Conservation (phyloP, 2,329 filamentous ascomycete species). For the Blastomyces parvus region DNA sequence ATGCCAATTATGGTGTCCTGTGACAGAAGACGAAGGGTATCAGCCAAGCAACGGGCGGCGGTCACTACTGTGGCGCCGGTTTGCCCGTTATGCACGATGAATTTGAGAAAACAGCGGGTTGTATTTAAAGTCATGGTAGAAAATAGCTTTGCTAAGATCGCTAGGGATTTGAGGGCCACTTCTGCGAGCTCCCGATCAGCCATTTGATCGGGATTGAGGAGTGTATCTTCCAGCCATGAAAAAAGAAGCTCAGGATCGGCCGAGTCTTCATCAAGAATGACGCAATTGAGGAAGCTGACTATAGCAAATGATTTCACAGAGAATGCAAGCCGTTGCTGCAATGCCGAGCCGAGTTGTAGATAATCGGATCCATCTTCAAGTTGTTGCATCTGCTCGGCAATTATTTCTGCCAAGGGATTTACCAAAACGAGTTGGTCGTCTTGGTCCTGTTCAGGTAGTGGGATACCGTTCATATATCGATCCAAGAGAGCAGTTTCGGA, state of each 20-base stretch:
- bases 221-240: slow-evolving; percentile 73
- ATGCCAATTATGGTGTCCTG: slow-evolving; percentile 93
- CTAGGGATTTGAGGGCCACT: slow-evolving; percentile 70
- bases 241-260: slow-evolving; percentile 71
- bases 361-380: slow-evolving; percentile 88
- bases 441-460: slow-evolving; percentile 35
- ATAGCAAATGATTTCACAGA: slow-evolving; percentile 76
- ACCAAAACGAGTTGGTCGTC: slow-evolving; percentile 30
- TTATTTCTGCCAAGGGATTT: slow-evolving; percentile 57
- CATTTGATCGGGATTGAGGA: slow-evolving; percentile 74
- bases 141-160: slow-evolving; percentile 67
- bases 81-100: slow-evolving; percentile 76
- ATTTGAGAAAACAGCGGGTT: slow-evolving; percentile 69
- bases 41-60: slow-evolving; percentile 76
- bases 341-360: slow-evolving; percentile 70
- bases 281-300: slow-evolving; percentile 76
- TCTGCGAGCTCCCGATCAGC: slow-evolving; percentile 66
- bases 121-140: slow-evolving; percentile 63
- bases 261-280: slow-evolving; percentile 68
- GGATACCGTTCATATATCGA: slow-evolving; percentile 54
- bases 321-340: slow-evolving; percentile 78
- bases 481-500: slow-evolving; percentile 61
- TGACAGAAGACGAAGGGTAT: slow-evolving; percentile 69
- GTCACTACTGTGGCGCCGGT: slow-evolving; percentile 59
- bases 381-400: slow-evolving; percentile 72